A percentile compares a stretch with the other conserved stretches of the same genome.
Conservation (phyloP, 2,329 filamentous ascomycete genomes). For the Colletotrichum noveboracense region DNA sequence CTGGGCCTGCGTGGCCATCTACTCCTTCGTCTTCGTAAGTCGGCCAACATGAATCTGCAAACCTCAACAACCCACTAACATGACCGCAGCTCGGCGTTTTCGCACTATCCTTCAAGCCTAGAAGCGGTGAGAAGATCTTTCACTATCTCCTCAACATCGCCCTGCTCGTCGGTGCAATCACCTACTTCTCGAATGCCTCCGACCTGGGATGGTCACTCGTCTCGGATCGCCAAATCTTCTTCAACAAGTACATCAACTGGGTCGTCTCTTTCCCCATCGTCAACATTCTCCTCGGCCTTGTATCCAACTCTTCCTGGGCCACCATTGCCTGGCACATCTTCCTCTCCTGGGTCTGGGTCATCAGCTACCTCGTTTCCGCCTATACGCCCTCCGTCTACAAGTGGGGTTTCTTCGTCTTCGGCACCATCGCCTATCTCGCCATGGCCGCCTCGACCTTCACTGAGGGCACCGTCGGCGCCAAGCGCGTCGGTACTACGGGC, state of each 20-base stretch:
- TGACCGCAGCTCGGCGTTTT: constrained; percentile 42
- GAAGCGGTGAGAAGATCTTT: constrained; percentile 57
- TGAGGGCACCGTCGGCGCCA: constrained; percentile 41
- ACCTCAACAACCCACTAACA: constrained; percentile 16
- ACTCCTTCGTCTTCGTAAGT: constrained; percentile 49
- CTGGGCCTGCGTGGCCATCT: constrained; percentile 58
- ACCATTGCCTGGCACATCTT: constrained; percentile 57
- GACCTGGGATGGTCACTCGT: constrained; percentile 53
- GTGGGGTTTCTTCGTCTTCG: constrained; percentile 63
- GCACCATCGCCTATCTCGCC: constrained; percentile 50
- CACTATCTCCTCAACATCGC: constrained; percentile 59
- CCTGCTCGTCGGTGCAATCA: constrained; percentile 52
- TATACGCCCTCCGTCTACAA: constrained; percentile 56
- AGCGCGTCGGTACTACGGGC: constrained; percentile 43
- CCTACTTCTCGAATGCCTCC: constrained; percentile 58
- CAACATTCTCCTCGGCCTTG: constrained; percentile 51
- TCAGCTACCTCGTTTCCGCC: constrained; percentile 54
- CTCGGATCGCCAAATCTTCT: constrained; percentile 57
- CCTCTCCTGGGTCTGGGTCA: constrained; percentile 56
- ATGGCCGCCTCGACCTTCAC: constrained; percentile 50
- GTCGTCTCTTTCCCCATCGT: constrained; percentile 53
- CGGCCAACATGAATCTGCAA: background rate
- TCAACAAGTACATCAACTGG: constrained; percentile 61
- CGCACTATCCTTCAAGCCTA: constrained; percentile 45
- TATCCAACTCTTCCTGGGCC: constrained; percentile 60